Percentiles rank a stretch among this genome's conserved stretches.
These are phyloP conservation scores for Pseudevernia furfuracea DNA, from an alignment of 495 filamentous ascomycete genomes.

Conservation along the genomic window DNA sequence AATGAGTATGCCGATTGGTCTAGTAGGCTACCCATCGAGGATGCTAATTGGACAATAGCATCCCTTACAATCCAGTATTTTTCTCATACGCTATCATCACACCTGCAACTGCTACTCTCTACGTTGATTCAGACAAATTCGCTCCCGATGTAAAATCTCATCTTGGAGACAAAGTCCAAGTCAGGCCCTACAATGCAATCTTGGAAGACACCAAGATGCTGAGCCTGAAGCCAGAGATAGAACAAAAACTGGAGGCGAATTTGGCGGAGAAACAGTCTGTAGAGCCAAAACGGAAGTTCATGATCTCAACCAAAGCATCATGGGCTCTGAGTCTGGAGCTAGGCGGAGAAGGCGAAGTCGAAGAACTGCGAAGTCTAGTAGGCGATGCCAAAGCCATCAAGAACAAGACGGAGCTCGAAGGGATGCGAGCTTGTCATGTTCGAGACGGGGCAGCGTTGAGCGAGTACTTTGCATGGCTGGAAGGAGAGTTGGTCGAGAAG, in stretches of 20 bases:
- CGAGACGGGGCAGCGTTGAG: conserved; percentile 87
- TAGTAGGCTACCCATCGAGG: not conserved
- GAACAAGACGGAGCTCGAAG: conserved; percentile 82
- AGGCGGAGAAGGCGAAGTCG: conserved; percentile 79
- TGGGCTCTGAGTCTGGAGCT: conserved; percentile 87
- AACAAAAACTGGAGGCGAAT: conserved; percentile 29
- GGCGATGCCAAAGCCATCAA: conserved; percentile 97
- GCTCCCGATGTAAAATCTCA: conserved; percentile 59
- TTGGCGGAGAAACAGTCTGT: conserved; percentile 26
- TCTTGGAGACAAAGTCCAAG: conserved; percentile 60
- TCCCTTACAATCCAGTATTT: conserved; percentile 98
- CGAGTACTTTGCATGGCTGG: conserved; percentile 95
- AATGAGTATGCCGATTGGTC: conserved; percentile 58
- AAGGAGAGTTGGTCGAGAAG: conserved; percentile 73
- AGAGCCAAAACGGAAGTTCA: conserved; percentile 56
- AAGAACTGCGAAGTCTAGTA: conserved; percentile 80
- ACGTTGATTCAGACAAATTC: conserved; percentile 75
- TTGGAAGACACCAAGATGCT: conserved; percentile 68
- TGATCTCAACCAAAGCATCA: conserved; percentile 82
- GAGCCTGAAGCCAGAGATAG: conserved; percentile 36
- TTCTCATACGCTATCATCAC: conserved; percentile 95
- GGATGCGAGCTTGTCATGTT: conserved; percentile 91
- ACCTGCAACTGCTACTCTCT: conserved; percentile 70
- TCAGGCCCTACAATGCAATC: conserved; percentile 80
- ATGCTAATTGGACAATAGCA: conserved; percentile 44